phyloP scores from a whole-genome alignment of 108 stramenopile species.

The Nitzschia sp. region DNA sequence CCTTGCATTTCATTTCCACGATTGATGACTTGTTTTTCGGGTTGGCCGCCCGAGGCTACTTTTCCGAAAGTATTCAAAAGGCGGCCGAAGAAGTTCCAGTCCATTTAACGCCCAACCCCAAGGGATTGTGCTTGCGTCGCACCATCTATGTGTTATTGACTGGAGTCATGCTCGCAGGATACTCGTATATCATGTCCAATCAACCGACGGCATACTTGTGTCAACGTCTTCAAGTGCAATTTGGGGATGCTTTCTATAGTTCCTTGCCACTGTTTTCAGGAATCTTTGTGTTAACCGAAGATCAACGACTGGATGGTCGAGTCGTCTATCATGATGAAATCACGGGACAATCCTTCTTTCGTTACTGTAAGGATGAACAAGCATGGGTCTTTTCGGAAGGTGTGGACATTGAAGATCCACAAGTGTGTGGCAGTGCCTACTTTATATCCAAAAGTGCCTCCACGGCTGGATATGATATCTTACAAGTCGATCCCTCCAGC shows the following conservation, averaged over 20 bases:
- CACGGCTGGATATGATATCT: not conserved
- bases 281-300: not conserved
- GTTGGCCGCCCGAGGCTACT: slow-evolving; percentile 3
- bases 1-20: slow-evolving; percentile 15
- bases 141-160: not conserved
- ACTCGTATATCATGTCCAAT: not conserved
- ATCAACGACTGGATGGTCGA: not conserved
- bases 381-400: not conserved
- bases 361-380: slow-evolving; percentile 4
- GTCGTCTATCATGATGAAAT: slow-evolving; percentile 1
- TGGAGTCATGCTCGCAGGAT: not conserved
- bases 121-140: not conserved
- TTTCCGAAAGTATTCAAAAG: not conserved
- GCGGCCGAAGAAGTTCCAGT: not conserved
- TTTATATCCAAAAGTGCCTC: not conserved
- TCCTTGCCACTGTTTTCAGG: not conserved
- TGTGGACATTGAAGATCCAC: not conserved
- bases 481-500: too few species aligned
- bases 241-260: slow-evolving; percentile 6
- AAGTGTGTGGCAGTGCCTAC: not conserved
- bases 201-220: slow-evolving; percentile 8
- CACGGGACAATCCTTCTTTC: not conserved
- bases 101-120: not conserved
- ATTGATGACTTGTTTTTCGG: slow-evolving; percentile 6
- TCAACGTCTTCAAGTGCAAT: slow-evolving; percentile 5